Conservation (phyloP, 202 grass and related monocot species). For the Alloteropsis angusta region DNA sequence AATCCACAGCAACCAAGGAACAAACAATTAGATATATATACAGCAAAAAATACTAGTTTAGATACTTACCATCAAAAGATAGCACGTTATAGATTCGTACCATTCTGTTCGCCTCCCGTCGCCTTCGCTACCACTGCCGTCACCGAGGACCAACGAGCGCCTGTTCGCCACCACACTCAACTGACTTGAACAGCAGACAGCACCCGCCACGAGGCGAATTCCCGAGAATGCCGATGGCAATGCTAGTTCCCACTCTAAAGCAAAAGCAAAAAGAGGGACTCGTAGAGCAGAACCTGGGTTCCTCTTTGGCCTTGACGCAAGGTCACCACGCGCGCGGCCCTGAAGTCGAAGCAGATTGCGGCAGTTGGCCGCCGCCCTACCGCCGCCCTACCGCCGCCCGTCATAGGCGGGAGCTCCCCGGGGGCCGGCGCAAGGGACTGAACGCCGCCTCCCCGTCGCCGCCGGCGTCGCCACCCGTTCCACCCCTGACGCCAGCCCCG, state of each 20-base stretch:
- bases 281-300: conserved; percentile 5
- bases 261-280: not conserved
- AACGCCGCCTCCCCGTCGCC: not conserved
- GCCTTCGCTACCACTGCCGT: too few species aligned
- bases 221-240: not conserved
- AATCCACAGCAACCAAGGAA: too few species aligned
- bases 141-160: too few species aligned
- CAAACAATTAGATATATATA: too few species aligned
- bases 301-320: not conserved
- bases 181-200: not conserved
- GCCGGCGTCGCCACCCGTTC: not conserved
- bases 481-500: not conserved
- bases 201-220: not conserved
- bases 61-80: too few species aligned
- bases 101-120: too few species aligned
- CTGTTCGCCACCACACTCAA: too few species aligned
- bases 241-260: not conserved
- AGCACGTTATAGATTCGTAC: too few species aligned
- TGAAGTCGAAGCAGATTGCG: not conserved
- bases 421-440: not conserved
- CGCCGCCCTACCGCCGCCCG: not conserved
- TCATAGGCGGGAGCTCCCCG: not conserved
- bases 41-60: too few species aligned
- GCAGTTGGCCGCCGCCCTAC: not conserved
- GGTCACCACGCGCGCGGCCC: not conserved